phyloP scores from a whole-genome alignment of 768 basidiomycete genomes.

The Xerocomellus chrysenteron region DNA sequence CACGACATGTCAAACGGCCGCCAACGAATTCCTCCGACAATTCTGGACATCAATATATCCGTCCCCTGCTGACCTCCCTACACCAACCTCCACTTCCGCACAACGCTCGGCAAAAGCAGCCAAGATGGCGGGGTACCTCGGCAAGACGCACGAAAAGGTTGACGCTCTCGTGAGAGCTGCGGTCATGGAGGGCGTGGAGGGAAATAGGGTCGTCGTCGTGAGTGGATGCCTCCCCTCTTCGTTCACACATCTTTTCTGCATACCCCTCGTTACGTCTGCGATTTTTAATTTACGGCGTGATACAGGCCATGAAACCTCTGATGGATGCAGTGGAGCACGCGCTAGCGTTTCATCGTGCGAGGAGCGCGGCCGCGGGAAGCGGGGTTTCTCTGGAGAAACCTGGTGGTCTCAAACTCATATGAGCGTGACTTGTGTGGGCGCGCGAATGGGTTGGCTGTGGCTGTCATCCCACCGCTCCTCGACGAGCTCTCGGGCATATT shows the following conservation, averaged over 20 bases:
- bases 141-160: conserved; percentile 80
- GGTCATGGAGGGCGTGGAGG: conserved; percentile 60
- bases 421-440: background rate
- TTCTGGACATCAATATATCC: conserved; percentile 92
- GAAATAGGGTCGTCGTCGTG: conserved; percentile 61
- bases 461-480: background rate
- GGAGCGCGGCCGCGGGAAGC: conserved; percentile 17
- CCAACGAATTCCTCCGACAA: conserved; percentile 94
- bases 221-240: conserved; percentile 22
- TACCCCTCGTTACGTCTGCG: no score
- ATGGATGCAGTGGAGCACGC: conserved; percentile 74
- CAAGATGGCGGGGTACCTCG: conserved; percentile 86
- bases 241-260: no score
- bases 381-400: conserved; percentile 6
- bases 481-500: background rate
- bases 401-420: conserved; percentile 9
- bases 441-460: background rate
- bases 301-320: conserved; percentile 75
- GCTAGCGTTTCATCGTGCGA: conserved; percentile 54
- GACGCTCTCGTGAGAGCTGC: conserved; percentile 69
- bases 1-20: conserved; percentile 86
- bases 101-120: conserved; percentile 77
- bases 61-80: conserved; percentile 55
- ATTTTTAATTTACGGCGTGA: background rate
- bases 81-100: conserved; percentile 51